These are phyloP conservation scores for Serendipita sp. DNA, from an alignment of 768 basidiomycete genomes.

Conservation along the genomic window DNA sequence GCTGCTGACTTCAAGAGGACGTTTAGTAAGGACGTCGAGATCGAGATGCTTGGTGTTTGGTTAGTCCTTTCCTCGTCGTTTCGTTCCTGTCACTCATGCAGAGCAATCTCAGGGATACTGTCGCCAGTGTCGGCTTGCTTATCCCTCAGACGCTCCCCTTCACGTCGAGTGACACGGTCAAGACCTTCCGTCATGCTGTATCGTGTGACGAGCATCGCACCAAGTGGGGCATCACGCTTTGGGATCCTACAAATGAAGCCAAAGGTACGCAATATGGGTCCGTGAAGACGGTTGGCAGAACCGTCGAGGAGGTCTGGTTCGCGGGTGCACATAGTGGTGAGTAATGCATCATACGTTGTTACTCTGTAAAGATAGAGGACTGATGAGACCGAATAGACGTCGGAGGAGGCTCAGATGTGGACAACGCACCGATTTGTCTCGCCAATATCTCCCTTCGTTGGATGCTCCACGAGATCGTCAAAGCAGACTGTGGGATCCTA, in stretches of 20 bases:
- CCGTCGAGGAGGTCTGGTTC: slow-evolving; percentile 73
- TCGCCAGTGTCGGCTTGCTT: slow-evolving; percentile 59
- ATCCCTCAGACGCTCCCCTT: slow-evolving; percentile 52
- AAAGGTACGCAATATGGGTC: slow-evolving; percentile 16
- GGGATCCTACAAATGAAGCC: slow-evolving; percentile 8
- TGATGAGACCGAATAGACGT: slow-evolving; percentile 31
- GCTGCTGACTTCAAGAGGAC: slow-evolving; percentile 50
- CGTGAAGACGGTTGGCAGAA: slow-evolving; percentile 23
- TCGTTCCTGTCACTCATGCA: background rate
- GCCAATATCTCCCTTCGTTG: slow-evolving; percentile 52
- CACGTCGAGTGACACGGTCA: slow-evolving; percentile 46
- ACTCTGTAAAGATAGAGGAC: background rate
- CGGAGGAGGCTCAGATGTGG: slow-evolving; percentile 46
- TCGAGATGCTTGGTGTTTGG: slow-evolving; percentile 74
- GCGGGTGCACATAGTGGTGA: slow-evolving; percentile 53
- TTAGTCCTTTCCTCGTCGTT: slow-evolving; percentile 18
- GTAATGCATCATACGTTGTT: slow-evolving; percentile 14
- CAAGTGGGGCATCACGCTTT: slow-evolving; percentile 30
- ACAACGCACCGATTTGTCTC: slow-evolving; percentile 34
- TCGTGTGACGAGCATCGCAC: slow-evolving; percentile 60
- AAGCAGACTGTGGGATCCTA: slow-evolving; percentile 38
- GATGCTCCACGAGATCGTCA: slow-evolving; percentile 55
- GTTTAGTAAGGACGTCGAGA: slow-evolving; percentile 46
- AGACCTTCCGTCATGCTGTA: slow-evolving; percentile 60
- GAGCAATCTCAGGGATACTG: slow-evolving; percentile 48